Evolutionary conservation across 148 eudicot species (phyloP), one percentile per base, ranked within the genome.

Genomic region (Tetragonia tetragonoides): DNA sequence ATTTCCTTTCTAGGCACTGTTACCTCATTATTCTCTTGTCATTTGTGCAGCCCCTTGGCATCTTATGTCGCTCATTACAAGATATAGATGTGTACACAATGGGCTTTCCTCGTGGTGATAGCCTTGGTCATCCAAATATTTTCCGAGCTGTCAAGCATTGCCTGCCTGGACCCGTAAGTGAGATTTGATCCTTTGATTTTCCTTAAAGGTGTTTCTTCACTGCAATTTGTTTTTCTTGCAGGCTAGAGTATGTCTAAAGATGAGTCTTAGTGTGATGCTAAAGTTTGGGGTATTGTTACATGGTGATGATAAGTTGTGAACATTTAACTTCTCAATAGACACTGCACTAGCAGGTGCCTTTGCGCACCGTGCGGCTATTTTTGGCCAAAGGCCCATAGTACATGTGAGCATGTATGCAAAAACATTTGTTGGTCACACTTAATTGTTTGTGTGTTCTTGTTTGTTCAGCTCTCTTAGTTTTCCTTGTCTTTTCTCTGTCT

Each of bases 141-240:
- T 94, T 94, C 75, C 97, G 95, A 80, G 88, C 87, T 65, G 95
- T 92, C 61, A 92, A 88, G 81, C 98, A 87, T 51, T 92, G 95
- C 83, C 78, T 94, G 75, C 98, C 97, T 77, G 98, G 98, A 73
- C 98, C 98, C 60, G 98, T 93, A 84, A 89, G 94, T 68, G 17
- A 53, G 20, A 60, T 73, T 57, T 16, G 69, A 53, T 70, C 46
- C 75, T 60, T 21, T 24, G 23, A 2, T 70, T 21, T 47, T 28
- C 14, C 40, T 63, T n/a, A 49, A 20, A 9, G 10, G 44, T 28
- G 23, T 21, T 28, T 39, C n/a, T 47, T 8, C 20, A 17, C 18
- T 72, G 60, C 20, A 46, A 47, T 23, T 44, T 10, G 17, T 14
- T 46, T 39, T 6, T 6, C 41, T 21, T 39, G 7, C 12, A 51